Evolutionary conservation across 2,329 filamentous ascomycete genomes (phyloP).

Genomic region (Thielaviopsis cerberus): DNA sequence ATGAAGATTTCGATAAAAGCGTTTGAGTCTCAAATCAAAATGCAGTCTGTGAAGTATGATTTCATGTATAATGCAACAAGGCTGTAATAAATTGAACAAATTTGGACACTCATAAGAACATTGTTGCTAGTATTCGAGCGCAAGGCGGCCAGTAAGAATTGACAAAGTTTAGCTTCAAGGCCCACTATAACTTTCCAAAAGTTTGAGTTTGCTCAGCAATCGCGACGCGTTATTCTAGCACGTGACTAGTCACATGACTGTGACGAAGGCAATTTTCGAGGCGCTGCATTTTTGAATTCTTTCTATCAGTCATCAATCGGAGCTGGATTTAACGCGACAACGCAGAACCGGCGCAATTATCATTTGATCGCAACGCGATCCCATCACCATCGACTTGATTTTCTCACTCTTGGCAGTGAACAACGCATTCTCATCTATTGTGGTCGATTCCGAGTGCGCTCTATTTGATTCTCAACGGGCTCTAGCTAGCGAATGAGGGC

Average conservation of each 20-base stretch:
- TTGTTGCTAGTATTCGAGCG: background rate
- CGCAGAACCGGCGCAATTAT: background rate
- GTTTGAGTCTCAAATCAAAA: no score
- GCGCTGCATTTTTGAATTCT: constrained; percentile 5
- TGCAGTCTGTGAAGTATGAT: background rate
- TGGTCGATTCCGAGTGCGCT: background rate
- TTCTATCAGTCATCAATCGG: constrained; percentile 2
- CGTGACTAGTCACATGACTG: constrained; percentile 8
- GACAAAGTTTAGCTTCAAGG: background rate
- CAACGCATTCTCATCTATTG: background rate
- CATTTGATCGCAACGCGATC: background rate
- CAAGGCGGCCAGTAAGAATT: constrained; percentile 9
- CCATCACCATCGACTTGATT: background rate
- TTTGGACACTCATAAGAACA: background rate
- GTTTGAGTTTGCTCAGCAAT: background rate
- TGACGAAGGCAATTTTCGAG: constrained; percentile 9
- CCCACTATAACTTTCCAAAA: constrained; percentile 3
- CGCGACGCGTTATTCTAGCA: background rate
- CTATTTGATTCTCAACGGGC: background rate
- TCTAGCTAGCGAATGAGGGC: constrained; percentile 27
- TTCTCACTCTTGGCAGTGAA: background rate
- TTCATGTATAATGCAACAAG: background rate
- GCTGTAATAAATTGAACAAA: background rate
- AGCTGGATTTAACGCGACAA: constrained; percentile 4
- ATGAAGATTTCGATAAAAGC: background rate